These are phyloP conservation scores for Trichosporon sp. DNA, from an alignment of 1,284 basidiomycete species.

Conservation along the genomic window DNA sequence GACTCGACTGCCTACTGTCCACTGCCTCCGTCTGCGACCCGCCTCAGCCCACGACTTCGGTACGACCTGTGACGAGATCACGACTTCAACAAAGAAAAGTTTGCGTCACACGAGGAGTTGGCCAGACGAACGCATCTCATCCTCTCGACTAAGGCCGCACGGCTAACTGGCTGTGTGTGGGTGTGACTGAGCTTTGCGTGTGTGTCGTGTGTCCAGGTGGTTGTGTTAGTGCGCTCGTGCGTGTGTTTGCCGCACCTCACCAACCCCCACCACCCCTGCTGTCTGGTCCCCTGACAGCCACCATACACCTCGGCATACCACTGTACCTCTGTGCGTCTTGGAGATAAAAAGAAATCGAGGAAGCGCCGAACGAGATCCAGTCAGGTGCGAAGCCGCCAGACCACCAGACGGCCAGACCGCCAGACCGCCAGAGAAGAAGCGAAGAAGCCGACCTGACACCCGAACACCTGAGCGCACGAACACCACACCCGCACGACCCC, in stretches of 20 bases:
- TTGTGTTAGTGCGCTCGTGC: neutral
- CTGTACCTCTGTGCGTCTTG: too few relatives aligned
- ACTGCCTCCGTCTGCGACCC: neutral
- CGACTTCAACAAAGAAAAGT: neutral
- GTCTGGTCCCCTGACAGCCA: constrained; percentile 6
- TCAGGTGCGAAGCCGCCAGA: neutral
- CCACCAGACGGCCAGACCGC: too few relatives aligned
- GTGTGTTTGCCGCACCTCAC: neutral
- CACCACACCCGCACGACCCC: neutral
- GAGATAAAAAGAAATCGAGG: too few relatives aligned
- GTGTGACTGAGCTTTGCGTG: neutral
- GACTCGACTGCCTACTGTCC: neutral
- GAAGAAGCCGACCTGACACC: neutral
- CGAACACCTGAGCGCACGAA: constrained; percentile 7
- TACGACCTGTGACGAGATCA: neutral
- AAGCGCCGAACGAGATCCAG: neutral
- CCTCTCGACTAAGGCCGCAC: neutral
- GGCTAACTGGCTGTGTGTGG: neutral
- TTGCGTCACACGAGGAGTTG: neutral
- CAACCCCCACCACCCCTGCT: neutral
- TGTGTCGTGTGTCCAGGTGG: neutral
- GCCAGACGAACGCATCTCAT: neutral
- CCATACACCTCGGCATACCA: neutral
- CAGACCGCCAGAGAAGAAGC: neutral
- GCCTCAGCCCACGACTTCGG: neutral